Conservation (phyloP, 2,329 filamentous ascomycete genomes). For the Hypoxylon sp. region DNA sequence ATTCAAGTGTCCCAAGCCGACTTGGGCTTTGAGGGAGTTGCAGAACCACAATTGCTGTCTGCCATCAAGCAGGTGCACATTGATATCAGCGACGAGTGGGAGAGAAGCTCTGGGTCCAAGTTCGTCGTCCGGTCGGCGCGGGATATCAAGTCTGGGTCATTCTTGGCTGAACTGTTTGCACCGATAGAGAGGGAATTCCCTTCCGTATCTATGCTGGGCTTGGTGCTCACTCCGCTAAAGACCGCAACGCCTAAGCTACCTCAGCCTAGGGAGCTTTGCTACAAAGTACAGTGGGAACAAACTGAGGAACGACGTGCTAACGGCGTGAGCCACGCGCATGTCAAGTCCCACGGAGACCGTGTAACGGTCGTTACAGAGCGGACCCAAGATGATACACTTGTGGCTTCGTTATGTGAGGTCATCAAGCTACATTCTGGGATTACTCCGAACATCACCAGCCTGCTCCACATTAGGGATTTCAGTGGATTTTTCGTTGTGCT, state of each 20-base stretch:
- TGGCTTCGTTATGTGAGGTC: slow-evolving; percentile 30
- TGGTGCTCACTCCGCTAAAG: slow-evolving; percentile 40
- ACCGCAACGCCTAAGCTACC: slow-evolving; percentile 42
- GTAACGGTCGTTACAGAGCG: slow-evolving; percentile 41
- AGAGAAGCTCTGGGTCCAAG: slow-evolving; percentile 36
- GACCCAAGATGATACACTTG: slow-evolving; percentile 38
- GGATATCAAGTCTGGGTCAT: slow-evolving; percentile 33
- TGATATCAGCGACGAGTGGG: slow-evolving; percentile 38
- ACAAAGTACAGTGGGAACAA: slow-evolving; percentile 48
- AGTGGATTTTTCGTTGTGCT: slow-evolving; percentile 42
- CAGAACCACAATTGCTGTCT: slow-evolving; percentile 36
- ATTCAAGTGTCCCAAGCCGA: slow-evolving; percentile 53
- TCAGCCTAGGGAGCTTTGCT: slow-evolving; percentile 55
- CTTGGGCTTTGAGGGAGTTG: slow-evolving; percentile 49
- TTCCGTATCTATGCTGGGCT: slow-evolving; percentile 41
- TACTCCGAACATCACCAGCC: slow-evolving; percentile 27
- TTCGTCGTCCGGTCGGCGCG: slow-evolving; percentile 40
- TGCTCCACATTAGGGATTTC: slow-evolving; percentile 34
- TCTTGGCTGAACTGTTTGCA: slow-evolving; percentile 42
- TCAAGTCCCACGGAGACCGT: slow-evolving; percentile 36
- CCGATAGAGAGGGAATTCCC: slow-evolving; percentile 38
- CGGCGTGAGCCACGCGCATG: slow-evolving; percentile 37
- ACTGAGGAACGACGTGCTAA: slow-evolving; percentile 36
- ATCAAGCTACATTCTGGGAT: slow-evolving; percentile 41
- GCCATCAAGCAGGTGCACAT: slow-evolving; percentile 43